Base-by-base conservation (phyloP, 2,329 filamentous ascomycete genomes). In the Periconia sp. region DNA sequence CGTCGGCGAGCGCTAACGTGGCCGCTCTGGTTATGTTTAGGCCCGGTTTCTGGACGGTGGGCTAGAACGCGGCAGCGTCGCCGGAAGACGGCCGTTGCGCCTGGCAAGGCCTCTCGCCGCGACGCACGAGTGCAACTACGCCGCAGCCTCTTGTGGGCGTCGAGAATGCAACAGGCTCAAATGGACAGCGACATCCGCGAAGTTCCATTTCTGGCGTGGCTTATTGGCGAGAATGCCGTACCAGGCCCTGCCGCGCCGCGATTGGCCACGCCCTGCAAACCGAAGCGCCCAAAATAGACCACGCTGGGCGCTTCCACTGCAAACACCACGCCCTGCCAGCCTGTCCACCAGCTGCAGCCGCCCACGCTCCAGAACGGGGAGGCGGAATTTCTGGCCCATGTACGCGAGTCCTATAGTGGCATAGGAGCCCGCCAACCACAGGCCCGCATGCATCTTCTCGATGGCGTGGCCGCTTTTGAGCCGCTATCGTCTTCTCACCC, bases 401-500 rank as follows among this genome's bases (percentile, higher is more conserved):
- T 41, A 45, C 39, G 17, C 52, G 32, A 46, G 44, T 36, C 40
- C 30, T 40, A 37, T 38, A 31, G 30, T 43, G 24, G 44, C 43
- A 36, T 40, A 41, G 33, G 25, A 17, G 21, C 43, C 36, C 49
- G 54, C 66, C 66, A 69, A 68, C 59, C 63, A 66, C 31, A 24
- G 24, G 34, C 28, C 19, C 33, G 28, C 23, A 50, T 37, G 35
- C 38, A 35, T 31, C 57, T 61, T 46, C 57, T 52, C 45, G 36
- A 57, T 62, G 61, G 66, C 61, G 64, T 69, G 65, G 63, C 66
- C 65, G 43, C 41, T 54, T 40, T 53, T 57, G 58, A 65, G 58
- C 63, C 66, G 65, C 65, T 59, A 57, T 59, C 51, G 49, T 39
- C 49, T 58, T 51, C 58, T 49, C 54, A 57, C 57, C 52, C 52